Base-by-base conservation (phyloP, 257 asterid species). In the Cordia subcordata region DNA sequence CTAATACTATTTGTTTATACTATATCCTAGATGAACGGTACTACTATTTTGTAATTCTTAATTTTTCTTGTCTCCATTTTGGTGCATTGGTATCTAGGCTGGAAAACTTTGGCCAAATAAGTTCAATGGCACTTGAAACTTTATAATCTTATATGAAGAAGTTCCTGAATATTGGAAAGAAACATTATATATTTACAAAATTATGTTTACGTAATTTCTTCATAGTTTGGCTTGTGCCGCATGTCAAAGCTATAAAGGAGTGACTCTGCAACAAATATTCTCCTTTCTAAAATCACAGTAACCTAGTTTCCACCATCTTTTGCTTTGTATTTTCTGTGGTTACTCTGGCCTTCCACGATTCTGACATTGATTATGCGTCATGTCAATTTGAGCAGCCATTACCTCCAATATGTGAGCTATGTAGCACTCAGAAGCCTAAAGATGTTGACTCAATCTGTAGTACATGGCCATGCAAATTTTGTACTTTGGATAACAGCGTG, bases 351-450 rank as follows among this genome's bases (percentile, higher is more conserved):
- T 10, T 18, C 37, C 54, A 13, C 18, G 46, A 27, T 12, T 22
- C 16, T 60, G 46, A 65, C 35, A 3, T 50, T 27, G 33, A 53
- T 23, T 8, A 23, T 21, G 15, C 32, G 18, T 15, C 32, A 12
- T 32, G 35, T 18, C 69, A 35, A 55, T 45, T 8, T 61, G 35
- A 44, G 85, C 85, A 91, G 96, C 72, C 76, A 18, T 72, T 79
- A 61, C 94, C 95, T 68, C 94, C 93, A 61, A 54, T 84, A 55
- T 92, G 99, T 39, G 84, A 84, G 77, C 72, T 86, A 15, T 86
- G 99, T 75, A 65, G 72, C 55, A 47, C 86, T 51, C 76, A 59
- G 57, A 86, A 74, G 66, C 95, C 89, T 45, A 79, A 72, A 72
- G 81, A 79, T 5, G 68, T 38, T 50, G 72, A 65, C 10, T 67